Percentiles rank a stretch among this genome's conserved stretches.
phyloP scores from a whole-genome alignment of 2,329 filamentous ascomycete genomes.

The Alternaria arbusti region DNA sequence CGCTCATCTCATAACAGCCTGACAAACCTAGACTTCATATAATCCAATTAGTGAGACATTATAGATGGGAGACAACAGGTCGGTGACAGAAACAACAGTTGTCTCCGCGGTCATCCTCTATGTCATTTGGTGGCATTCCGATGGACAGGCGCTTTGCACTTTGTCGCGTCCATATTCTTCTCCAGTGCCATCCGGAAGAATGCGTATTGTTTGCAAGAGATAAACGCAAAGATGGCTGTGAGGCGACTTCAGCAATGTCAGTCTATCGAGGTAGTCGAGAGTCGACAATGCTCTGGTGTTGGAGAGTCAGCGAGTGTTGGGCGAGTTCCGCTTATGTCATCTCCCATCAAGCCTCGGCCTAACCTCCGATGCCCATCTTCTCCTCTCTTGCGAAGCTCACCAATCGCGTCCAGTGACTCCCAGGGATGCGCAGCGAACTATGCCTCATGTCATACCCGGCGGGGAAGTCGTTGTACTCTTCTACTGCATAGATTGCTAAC shows the following conservation, averaged over 20 bases:
- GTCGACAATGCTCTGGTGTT: not conserved
- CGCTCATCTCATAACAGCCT: not conserved
- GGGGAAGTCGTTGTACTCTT: not conserved
- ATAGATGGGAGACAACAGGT: not conserved
- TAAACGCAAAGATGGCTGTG: not conserved
- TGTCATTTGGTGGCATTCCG: not conserved
- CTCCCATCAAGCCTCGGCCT: not conserved
- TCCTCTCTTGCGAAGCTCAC: not conserved
- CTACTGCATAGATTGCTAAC: not conserved
- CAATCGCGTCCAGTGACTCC: not conserved
- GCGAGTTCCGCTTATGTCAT: not conserved
- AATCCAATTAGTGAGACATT: not conserved
- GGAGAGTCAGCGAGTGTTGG: not conserved
- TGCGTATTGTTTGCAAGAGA: not conserved
- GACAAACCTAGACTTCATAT: not conserved
- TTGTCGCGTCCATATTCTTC: not conserved
- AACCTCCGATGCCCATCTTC: not conserved
- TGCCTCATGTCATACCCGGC: slow-evolving; percentile 2
- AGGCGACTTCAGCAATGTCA: not conserved
- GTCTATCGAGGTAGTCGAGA: not conserved
- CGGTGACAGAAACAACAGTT: not conserved
- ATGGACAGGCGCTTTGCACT: not conserved
- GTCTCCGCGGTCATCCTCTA: not conserved
- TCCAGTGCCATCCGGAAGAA: not conserved
- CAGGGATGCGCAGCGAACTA: not conserved